Percentiles rank a stretch among this genome's conserved stretches.
phyloP scores from a whole-genome alignment of 768 basidiomycete genomes.

The Tylopilus plumbeoviolaceoides region DNA sequence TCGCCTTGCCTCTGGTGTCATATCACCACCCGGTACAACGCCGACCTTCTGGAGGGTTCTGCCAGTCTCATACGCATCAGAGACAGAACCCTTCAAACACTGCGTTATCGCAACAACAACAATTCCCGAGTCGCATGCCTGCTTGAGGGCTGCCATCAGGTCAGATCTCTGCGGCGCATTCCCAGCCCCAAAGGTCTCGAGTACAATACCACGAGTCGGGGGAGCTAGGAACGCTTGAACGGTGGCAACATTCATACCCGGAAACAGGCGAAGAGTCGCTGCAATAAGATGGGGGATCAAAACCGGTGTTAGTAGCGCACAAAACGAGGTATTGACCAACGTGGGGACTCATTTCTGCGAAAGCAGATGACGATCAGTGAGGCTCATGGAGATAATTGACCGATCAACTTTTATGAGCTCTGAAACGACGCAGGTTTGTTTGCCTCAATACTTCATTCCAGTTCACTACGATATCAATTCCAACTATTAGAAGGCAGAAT shows the following conservation, averaged over 20 bases:
- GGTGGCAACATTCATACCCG: constrained; percentile 75
- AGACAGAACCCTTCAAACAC: constrained; percentile 83
- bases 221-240: constrained; percentile 72
- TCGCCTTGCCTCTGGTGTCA: constrained; percentile 83
- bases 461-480: constrained; percentile 85
- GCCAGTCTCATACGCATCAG: constrained; percentile 79
- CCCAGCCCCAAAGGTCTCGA: constrained; percentile 91
- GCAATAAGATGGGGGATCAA: constrained; percentile 14
- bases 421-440: constrained; percentile 72
- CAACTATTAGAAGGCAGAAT: constrained; percentile 46
- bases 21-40: constrained; percentile 82
- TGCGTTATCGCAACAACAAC: constrained; percentile 92
- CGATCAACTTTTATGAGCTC: constrained; percentile 66
- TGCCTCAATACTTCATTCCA: constrained; percentile 88
- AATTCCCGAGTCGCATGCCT: constrained; percentile 78
- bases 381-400: neutral
- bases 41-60: constrained; percentile 66
- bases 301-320: neutral
- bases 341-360: constrained; percentile 69
- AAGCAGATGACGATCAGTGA: constrained; percentile 11
- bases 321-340: constrained; percentile 53
- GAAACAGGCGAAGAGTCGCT: constrained; percentile 84
- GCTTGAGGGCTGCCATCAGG: constrained; percentile 68
- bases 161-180: constrained; percentile 85
- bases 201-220: constrained; percentile 74